Percentiles rank a stretch among this genome's conserved stretches.
These are phyloP conservation scores for Citeromyces siamensis DNA, from an alignment of 1,139 yeast genomes.

Conservation along the genomic window DNA sequence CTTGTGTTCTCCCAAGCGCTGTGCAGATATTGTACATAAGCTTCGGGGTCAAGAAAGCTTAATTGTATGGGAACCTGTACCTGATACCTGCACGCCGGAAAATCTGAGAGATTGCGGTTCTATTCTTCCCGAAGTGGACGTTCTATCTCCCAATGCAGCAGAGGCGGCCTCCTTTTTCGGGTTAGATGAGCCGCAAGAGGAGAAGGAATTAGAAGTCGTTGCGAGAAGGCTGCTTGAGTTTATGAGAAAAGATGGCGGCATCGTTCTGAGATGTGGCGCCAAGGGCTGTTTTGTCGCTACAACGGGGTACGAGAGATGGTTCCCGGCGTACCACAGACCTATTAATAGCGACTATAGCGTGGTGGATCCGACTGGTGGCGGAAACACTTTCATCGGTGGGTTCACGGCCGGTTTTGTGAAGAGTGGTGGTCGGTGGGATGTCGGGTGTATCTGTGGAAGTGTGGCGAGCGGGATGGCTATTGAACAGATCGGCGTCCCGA, in stretches of 20 bases:
- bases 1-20: constrained; percentile 61
- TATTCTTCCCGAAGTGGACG: constrained; percentile 35
- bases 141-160: constrained; percentile 74
- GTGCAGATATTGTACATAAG: constrained; percentile 28
- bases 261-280: constrained; percentile 62
- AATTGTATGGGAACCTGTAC: constrained; percentile 79
- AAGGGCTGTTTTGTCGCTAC: constrained; percentile 40
- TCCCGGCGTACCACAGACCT: constrained; percentile 60
- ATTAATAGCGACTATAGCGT: constrained; percentile 27
- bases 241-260: constrained; percentile 26
- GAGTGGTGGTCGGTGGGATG: constrained; percentile 32
- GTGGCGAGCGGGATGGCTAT: constrained; percentile 71
- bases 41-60: constrained; percentile 18
- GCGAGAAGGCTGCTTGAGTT: constrained; percentile 28
- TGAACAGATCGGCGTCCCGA: constrained; percentile 69
- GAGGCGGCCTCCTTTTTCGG: constrained; percentile 61
- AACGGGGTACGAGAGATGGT: constrained; percentile 22
- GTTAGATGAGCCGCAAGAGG: constrained; percentile 26
- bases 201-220: constrained; percentile 26
- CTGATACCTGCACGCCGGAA: constrained; percentile 52
- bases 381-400: constrained; percentile 82
- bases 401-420: constrained; percentile 48
- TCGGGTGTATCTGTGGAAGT: constrained; percentile 58
- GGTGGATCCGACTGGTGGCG: constrained; percentile 90
- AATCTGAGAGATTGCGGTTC: constrained; percentile 27